phyloP scores from a whole-genome alignment of 2,329 filamentous ascomycete genomes.

The Aspergillus sp. region DNA sequence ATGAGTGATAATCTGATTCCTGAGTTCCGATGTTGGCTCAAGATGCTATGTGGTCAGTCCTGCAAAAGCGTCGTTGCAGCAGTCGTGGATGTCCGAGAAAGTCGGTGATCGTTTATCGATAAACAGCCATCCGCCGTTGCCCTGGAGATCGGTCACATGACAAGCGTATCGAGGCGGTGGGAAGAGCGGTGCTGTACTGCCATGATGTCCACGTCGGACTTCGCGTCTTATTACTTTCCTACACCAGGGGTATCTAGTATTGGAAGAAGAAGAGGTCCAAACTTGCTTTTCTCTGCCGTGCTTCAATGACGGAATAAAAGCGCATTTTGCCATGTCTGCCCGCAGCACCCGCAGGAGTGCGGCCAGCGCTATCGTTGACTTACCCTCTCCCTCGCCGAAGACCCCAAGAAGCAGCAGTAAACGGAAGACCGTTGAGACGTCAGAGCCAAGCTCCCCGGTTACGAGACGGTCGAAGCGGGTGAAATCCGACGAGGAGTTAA shows the following conservation, averaged over 20 bases:
- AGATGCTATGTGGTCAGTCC: too few species aligned
- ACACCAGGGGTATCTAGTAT: too few species aligned
- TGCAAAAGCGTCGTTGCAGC: background rate
- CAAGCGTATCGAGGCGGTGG: slow-evolving; percentile 5
- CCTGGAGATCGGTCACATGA: slow-evolving; percentile 25
- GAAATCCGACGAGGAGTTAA: slow-evolving; percentile 8
- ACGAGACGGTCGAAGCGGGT: slow-evolving; percentile 23
- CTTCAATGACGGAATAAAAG: too few species aligned
- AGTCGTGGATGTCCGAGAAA: background rate
- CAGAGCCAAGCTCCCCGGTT: slow-evolving; percentile 12
- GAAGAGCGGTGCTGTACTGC: background rate
- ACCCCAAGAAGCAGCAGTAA: slow-evolving; percentile 13
- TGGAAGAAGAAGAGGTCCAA: too few species aligned
- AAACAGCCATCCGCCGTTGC: slow-evolving; percentile 28
- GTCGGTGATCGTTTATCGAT: slow-evolving; percentile 22
- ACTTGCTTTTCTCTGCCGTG: too few species aligned
- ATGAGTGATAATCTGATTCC: too few species aligned
- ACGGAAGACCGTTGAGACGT: slow-evolving; percentile 19
- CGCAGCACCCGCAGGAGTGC: slow-evolving; percentile 8
- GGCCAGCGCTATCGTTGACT: slow-evolving; percentile 3
- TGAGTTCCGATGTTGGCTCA: too few species aligned
- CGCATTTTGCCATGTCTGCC: background rate
- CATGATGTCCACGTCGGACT: background rate
- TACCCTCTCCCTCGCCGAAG: slow-evolving; percentile 1
- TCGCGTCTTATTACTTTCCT: too few species aligned